These are phyloP conservation scores for Cordyceps cicadae DNA, from an alignment of 2,329 filamentous ascomycete genomes.

Conservation along the genomic window DNA sequence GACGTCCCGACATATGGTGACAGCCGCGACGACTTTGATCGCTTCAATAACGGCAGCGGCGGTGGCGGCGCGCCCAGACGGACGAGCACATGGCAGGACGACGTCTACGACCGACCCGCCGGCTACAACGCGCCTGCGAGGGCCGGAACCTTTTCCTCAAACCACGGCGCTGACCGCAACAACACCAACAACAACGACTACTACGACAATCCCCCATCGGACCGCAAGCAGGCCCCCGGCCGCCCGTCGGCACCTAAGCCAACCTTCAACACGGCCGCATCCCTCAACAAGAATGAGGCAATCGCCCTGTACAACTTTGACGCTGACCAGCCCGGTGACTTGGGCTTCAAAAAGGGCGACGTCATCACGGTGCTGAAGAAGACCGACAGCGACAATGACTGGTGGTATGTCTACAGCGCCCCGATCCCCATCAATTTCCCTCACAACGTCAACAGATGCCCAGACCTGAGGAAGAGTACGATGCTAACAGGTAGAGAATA, in stretches of 20 bases:
- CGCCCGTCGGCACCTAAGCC: constrained; percentile 86
- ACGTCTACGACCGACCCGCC: constrained; percentile 58
- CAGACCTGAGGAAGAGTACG: not conserved
- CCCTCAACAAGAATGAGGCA: constrained; percentile 66
- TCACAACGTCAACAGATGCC: too few relatives aligned
- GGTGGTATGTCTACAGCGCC: constrained; percentile 58
- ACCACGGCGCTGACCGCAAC: constrained; percentile 22
- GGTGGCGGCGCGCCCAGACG: constrained; percentile 41
- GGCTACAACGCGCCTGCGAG: constrained; percentile 33
- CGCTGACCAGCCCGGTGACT: constrained; percentile 81
- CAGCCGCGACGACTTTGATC: constrained; percentile 66
- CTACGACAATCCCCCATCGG: constrained; percentile 35
- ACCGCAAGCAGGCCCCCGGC: constrained; percentile 52
- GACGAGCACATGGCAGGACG: constrained; percentile 66
- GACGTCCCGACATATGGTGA: constrained; percentile 86
- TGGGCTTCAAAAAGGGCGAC: constrained; percentile 96
- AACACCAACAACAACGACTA: constrained; percentile 47
- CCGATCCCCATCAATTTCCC: not conserved
- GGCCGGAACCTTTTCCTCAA: constrained; percentile 43
- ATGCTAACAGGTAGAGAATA: constrained; percentile 22
- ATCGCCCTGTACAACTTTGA: constrained; percentile 92
- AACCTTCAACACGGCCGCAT: constrained; percentile 56
- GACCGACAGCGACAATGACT: constrained; percentile 89
- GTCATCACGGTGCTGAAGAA: constrained; percentile 90
- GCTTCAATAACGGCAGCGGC: not conserved